phyloP scores from a whole-genome alignment of 202 grass and related monocot genomes.

The Brachypodium distachyon region DNA sequence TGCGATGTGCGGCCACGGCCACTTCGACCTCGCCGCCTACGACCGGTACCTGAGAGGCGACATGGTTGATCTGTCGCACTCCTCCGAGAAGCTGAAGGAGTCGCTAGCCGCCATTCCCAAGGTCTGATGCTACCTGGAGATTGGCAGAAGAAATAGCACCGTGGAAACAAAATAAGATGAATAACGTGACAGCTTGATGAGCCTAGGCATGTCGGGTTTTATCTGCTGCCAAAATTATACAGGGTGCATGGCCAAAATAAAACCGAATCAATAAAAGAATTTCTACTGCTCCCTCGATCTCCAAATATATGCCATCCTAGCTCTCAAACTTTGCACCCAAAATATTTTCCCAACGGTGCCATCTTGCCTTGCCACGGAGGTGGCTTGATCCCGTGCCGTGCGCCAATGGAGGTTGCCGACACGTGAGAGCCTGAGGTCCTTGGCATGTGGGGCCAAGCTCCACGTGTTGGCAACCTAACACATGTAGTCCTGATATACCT shows the following conservation, averaged over 20 bases:
- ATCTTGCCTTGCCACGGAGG: no score
- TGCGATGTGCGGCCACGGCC: constrained; percentile 93
- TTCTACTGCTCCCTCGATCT: not conserved
- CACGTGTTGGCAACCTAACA: no score
- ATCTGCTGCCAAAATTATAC: not conserved
- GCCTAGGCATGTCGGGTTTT: not conserved
- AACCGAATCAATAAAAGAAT: not conserved
- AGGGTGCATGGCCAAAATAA: not conserved
- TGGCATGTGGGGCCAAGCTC: no score
- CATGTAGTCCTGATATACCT: no score
- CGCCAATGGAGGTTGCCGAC: no score
- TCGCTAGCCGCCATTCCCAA: constrained; percentile 61
- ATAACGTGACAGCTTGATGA: not conserved
- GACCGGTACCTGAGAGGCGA: constrained; percentile 76
- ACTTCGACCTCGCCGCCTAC: constrained; percentile 82
- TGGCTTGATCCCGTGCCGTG: no score
- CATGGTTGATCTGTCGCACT: constrained; percentile 69
- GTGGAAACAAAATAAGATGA: not conserved
- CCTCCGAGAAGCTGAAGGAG: constrained; percentile 45
- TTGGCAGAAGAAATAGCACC: not conserved
- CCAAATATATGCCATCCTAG: no score
- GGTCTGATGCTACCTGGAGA: not conserved
- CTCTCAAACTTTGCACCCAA: no score
- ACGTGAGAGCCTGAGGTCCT: no score
- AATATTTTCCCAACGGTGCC: no score